Evolutionary conservation across 495 filamentous ascomycete species (phyloP), one percentile per base, ranked within the genome.

Genomic region (Podospora fimiseda): DNA sequence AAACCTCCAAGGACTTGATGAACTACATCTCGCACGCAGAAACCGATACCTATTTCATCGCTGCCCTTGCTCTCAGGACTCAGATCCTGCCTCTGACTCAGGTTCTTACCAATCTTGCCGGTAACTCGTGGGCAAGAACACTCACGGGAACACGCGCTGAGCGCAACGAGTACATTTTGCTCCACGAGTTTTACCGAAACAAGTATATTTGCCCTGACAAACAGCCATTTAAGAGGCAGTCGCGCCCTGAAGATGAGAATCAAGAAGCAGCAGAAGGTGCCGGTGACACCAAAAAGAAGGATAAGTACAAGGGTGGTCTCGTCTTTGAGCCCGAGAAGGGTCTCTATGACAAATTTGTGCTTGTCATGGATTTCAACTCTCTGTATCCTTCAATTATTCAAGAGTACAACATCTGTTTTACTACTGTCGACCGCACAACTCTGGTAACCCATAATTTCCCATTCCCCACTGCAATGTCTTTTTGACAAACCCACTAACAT

Each of bases 351-450:
- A 91, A 88, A 68, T 95, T 92, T 61, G 84, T 98, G 23, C 80
- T 98, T 18, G 93, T 98, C 65, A 98, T 98, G 93, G 93, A 98
- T 73, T 98, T 97, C 75, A 98, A 98, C 80, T 95, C 90, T 68
- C 75, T 98, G 60, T 98, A 98, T 62, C 93, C 93, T 13, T 96
- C 90, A 68, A 96, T 98, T 60, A 98, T 98, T 58, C 94, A 97
- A 66, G 94, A 98, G 75, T 97, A 81, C 73, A 98, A 98, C 66
- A 98, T 98, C 61, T 98, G 93, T 74, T 98, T 98, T 70, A 98
- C 93, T 3, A 98, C 93, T 0, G 90, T 97, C 3, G 89, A 97
- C 56, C 76, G 81, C 78, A 60, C 76, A 76, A 64, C 80, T 82
- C 74, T 74, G 79, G 74, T 76, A 64, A 66, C 73, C 58, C 14